Evolutionary conservation across 495 filamentous ascomycete genomes (phyloP), one percentile per base, ranked within the genome.

Genomic region (Penicillium desertorum): DNA sequence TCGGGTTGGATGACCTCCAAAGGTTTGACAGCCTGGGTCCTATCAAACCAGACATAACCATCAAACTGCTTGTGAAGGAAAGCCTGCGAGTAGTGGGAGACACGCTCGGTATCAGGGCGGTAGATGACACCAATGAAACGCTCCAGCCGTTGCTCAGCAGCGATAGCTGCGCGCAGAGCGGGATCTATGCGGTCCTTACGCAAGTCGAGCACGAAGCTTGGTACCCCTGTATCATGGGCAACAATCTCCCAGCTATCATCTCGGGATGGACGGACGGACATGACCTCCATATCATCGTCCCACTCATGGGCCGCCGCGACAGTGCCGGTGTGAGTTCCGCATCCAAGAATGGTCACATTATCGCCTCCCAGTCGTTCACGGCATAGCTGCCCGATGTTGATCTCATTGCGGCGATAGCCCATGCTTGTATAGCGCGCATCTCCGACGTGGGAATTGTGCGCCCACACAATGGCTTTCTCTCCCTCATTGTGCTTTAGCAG

Each of bases 61-160:
- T 86, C 82, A 48, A 84, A 77, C 68, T 85, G 82, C 54, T 81
- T 69, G 36, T 80, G 78, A 47, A 86, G 60, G 27, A 77, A 69
- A 0, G 81, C 78, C 39, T 73, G 66, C 23, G 79, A 81, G 62
- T 86, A 86, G 61, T 84, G 82, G 23, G 79, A 82, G 47, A 75
- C 51, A 10, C 71, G 66, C 63, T 86, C 83, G 0, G 81, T 82
- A 14, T 77, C 73, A 7, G 82, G 83, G 4, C 75, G 67, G 62
- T 85, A 86, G n/a, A 86, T 81, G 11, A 85, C 82, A 1, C 83
- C 83, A 34, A 86, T 85, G 51, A 83, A 84, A 7, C 83, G 62
- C 68, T 85, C 71, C 7, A 82, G 64, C 17, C 77, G 68, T 48
- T 66, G 59, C 59, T 76, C 76, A 14, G 46, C 46, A 27, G 66